phyloP scores from a whole-genome alignment of 305 asterid species.

The Fraxinus platypoda region DNA sequence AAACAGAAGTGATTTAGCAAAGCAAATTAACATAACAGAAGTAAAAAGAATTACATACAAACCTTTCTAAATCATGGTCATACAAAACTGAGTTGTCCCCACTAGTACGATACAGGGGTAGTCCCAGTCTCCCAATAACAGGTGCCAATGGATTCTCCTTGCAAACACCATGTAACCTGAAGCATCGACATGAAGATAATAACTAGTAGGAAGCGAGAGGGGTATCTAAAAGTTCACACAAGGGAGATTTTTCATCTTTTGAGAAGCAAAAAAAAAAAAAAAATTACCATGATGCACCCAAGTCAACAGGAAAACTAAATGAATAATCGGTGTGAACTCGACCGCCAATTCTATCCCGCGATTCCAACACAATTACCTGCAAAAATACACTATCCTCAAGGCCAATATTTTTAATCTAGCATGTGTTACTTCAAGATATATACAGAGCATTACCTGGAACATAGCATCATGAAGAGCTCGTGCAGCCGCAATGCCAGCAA shows the following conservation, averaged over 20 bases:
- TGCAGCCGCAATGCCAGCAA: slow-evolving; percentile 89
- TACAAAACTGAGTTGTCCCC: slow-evolving; percentile 89
- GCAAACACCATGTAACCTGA: slow-evolving; percentile 94
- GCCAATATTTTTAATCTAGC: slow-evolving; percentile 6
- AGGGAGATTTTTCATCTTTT: background rate
- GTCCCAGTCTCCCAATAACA: slow-evolving; percentile 76
- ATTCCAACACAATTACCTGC: slow-evolving; percentile 81
- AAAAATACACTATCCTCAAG: slow-evolving; percentile 17
- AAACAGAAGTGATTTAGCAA: background rate
- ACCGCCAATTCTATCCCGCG: slow-evolving; percentile 90
- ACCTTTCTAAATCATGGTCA: slow-evolving; percentile 93
- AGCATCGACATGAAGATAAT: slow-evolving; percentile 7
- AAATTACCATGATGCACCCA: slow-evolving; percentile 85
- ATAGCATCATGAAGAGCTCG: slow-evolving; percentile 84
- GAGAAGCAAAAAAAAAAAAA: background rate
- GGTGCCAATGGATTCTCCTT: slow-evolving; percentile 88
- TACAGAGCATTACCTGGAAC: slow-evolving; percentile 51
- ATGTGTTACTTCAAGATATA: background rate
- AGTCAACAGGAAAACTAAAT: slow-evolving; percentile 87
- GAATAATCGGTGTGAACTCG: slow-evolving; percentile 87
- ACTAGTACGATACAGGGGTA: slow-evolving; percentile 89
- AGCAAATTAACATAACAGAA: background rate
- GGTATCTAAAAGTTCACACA: background rate
- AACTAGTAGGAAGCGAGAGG: background rate
- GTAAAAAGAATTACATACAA: slow-evolving; percentile 14